A percentile compares a stretch with the other conserved stretches of the same genome.
These are phyloP conservation scores for Ceratocystis colombiana DNA, from an alignment of 2,329 filamentous ascomycete species.

Conservation along the genomic window DNA sequence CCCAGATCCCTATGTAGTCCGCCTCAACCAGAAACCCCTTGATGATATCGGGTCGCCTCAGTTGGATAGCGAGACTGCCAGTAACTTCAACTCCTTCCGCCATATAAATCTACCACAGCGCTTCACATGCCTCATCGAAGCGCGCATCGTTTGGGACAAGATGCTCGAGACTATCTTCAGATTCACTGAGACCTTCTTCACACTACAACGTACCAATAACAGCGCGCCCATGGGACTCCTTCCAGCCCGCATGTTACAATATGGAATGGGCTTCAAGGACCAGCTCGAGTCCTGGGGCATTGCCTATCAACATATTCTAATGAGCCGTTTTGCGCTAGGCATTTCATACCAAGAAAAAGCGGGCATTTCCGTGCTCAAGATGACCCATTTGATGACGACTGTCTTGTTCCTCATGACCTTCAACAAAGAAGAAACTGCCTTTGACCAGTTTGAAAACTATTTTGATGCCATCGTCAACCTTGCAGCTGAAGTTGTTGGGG, in stretches of 20 bases:
- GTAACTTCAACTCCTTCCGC: neutral
- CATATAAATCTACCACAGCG: slow-evolving; percentile 32
- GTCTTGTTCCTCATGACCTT: slow-evolving; percentile 53
- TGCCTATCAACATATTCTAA: slow-evolving; percentile 48
- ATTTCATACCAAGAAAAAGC: slow-evolving; percentile 48
- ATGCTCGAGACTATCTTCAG: slow-evolving; percentile 48
- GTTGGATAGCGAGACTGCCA: neutral
- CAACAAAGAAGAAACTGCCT: slow-evolving; percentile 47
- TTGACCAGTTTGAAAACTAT: slow-evolving; percentile 44
- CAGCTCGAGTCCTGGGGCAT: slow-evolving; percentile 46
- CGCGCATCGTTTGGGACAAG: slow-evolving; percentile 46
- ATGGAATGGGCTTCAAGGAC: slow-evolving; percentile 40
- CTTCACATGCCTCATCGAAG: slow-evolving; percentile 45
- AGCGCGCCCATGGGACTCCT: slow-evolving; percentile 46
- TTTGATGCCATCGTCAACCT: slow-evolving; percentile 49
- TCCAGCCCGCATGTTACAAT: slow-evolving; percentile 40
- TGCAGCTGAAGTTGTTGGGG: slow-evolving; percentile 49
- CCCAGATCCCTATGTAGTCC: slow-evolving; percentile 51
- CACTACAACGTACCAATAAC: slow-evolving; percentile 34
- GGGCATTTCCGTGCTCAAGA: slow-evolving; percentile 52
- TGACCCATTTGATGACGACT: slow-evolving; percentile 49
- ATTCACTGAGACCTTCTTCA: slow-evolving; percentile 48
- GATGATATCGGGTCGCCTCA: neutral
- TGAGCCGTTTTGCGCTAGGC: slow-evolving; percentile 39
- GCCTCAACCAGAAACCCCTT: slow-evolving; percentile 32